Conservation (phyloP, 2,329 filamentous ascomycete species). For the Botrytis hyacinthi region DNA sequence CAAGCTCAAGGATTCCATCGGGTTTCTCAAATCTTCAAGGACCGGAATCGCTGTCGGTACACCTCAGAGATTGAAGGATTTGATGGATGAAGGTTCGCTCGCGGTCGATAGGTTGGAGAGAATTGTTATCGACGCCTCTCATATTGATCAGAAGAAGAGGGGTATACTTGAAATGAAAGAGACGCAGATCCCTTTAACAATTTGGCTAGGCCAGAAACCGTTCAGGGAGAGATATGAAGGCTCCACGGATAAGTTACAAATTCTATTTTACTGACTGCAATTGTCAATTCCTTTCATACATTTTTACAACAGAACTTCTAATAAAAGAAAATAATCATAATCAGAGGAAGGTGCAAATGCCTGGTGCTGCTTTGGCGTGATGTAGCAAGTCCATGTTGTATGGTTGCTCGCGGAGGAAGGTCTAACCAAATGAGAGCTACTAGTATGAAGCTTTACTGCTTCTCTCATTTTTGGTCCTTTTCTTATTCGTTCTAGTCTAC, state of each 20-base stretch:
- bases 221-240: conserved; percentile 67
- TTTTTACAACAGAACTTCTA: not conserved
- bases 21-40: conserved; percentile 66
- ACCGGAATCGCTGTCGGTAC: conserved; percentile 90
- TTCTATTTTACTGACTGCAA: conserved; percentile 60
- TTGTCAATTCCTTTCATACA: not conserved
- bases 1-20: conserved; percentile 83
- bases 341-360: conserved; percentile 8
- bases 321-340: not conserved
- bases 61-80: conserved; percentile 74
- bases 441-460: not conserved
- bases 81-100: conserved; percentile 77
- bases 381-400: not conserved
- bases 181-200: conserved; percentile 75
- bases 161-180: conserved; percentile 96
- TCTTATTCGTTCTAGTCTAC: not conserved
- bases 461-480: not conserved
- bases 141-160: conserved; percentile 92
- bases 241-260: conserved; percentile 53
- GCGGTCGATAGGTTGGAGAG: conserved; percentile 69
- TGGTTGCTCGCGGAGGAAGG: not conserved
- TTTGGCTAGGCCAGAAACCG: conserved; percentile 67
- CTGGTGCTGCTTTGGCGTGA: not conserved
- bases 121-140: conserved; percentile 84
- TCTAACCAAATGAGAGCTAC: not conserved